A percentile compares a stretch with the other conserved stretches of the same genome.
phyloP scores from a whole-genome alignment of 1,284 basidiomycete genomes.

The Sanghuangporus baumii region DNA sequence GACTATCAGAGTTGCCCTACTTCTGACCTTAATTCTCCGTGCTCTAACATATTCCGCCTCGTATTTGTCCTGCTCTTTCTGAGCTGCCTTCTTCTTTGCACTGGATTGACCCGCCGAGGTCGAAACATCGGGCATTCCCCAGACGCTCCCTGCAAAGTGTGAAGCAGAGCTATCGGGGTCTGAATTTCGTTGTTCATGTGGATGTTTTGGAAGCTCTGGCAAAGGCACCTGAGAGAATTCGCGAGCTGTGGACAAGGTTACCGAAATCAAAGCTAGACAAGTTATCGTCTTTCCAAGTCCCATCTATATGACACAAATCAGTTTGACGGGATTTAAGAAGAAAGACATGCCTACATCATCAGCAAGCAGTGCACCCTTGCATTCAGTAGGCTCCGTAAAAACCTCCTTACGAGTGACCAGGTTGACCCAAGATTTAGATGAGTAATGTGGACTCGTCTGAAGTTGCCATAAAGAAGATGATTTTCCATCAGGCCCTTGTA shows the following conservation, averaged over 20 bases:
- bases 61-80: conserved; percentile 58
- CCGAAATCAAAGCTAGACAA: conserved; percentile 86
- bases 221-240: conserved; percentile 61
- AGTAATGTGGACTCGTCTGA: conserved; percentile 46
- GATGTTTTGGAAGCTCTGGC: conserved; percentile 34
- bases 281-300: conserved; percentile 98
- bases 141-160: conserved; percentile 74
- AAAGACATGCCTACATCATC: conserved; percentile 69
- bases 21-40: conserved; percentile 72
- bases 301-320: conserved; percentile 58
- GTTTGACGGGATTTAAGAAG: conserved; percentile 15
- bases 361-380: conserved; percentile 88
- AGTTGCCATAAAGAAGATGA: conserved; percentile 77
- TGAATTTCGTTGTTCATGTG: conserved; percentile 33
- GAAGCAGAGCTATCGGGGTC: conserved; percentile 44
- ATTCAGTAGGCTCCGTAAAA: conserved; percentile 62
- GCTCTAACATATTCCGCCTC: conserved; percentile 64
- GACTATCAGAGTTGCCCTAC: conserved; percentile 91
- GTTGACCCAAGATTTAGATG: conserved; percentile 66
- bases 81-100: conserved; percentile 60
- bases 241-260: conserved; percentile 70
- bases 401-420: conserved; percentile 80
- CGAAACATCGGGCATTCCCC: conserved; percentile 67
- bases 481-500: conserved; percentile 42
- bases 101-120: conserved; percentile 27